Conservation (phyloP, 305 asterid genomes). For the Fraxinus paxiana region DNA sequence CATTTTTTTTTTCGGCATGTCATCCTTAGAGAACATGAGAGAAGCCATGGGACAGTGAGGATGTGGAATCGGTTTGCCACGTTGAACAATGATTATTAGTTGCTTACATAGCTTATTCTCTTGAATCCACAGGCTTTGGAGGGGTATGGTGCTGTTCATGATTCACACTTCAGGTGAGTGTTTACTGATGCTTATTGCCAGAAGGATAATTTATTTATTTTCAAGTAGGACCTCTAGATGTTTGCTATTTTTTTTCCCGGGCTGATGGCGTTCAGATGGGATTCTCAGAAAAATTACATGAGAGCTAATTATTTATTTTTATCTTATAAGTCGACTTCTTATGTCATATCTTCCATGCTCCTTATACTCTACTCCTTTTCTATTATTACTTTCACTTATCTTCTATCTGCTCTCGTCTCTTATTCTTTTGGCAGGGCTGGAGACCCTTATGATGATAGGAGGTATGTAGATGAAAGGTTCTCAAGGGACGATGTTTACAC, state of each 20-base stretch:
- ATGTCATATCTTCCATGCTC: background rate
- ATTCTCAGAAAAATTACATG: conserved; percentile 14
- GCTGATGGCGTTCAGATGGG: conserved; percentile 14
- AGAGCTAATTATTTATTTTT: background rate
- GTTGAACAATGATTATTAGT: conserved; percentile 72
- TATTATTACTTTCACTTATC: conserved; percentile 23
- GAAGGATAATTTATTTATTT: conserved; percentile 27
- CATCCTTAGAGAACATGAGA: conserved; percentile 78
- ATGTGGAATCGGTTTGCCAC: conserved; percentile 91
- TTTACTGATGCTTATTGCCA: conserved; percentile 32
- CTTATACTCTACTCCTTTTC: conserved; percentile 21
- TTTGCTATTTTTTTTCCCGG: conserved; percentile 11
- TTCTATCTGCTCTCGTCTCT: conserved; percentile 39
- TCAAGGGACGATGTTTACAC: conserved; percentile 73
- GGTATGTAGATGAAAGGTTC: conserved; percentile 84
- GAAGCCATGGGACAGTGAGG: conserved; percentile 98
- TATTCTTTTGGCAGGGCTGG: conserved; percentile 67
- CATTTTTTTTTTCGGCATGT: conserved; percentile 67
- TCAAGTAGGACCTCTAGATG: conserved; percentile 16
- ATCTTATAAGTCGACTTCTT: background rate
- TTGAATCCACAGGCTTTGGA: conserved; percentile 99
- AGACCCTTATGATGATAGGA: conserved; percentile 88
- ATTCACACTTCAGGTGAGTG: conserved; percentile 86
- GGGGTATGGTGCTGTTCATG: conserved; percentile 84
- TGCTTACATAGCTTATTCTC: conserved; percentile 97